Evolutionary conservation across 2,329 filamentous ascomycete species (phyloP).

Genomic region (Seiridium cupressi): DNA sequence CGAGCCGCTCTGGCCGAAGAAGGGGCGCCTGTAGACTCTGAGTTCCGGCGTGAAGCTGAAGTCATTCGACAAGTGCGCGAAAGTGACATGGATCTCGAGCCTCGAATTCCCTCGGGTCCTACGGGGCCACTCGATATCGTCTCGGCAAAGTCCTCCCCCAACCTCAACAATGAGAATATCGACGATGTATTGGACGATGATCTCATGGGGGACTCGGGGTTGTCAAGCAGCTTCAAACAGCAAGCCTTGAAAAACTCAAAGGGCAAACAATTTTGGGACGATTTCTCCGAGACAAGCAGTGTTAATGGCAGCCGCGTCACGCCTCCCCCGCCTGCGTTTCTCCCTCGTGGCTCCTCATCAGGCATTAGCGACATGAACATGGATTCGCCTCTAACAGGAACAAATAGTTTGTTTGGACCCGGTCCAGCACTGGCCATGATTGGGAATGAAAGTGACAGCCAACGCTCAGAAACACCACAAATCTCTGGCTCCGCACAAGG

Average conservation of each 20-base stretch:
- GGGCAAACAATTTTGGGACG: constrained; percentile 74
- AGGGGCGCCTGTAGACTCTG: constrained; percentile 80
- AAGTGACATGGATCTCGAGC: constrained; percentile 69
- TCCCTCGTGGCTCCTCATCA: constrained; percentile 58
- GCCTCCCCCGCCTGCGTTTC: constrained; percentile 64
- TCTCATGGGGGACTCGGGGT: constrained; percentile 56
- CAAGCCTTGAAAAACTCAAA: constrained; percentile 71
- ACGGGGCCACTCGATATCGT: constrained; percentile 39
- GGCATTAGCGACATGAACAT: constrained; percentile 68
- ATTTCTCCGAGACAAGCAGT: constrained; percentile 67
- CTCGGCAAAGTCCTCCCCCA: constrained; percentile 69
- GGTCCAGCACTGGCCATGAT: constrained; percentile 32
- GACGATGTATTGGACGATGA: constrained; percentile 72
- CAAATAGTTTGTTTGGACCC: constrained; percentile 27
- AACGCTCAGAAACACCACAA: constrained; percentile 36
- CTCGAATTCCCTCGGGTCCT: constrained; percentile 32
- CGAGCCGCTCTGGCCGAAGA: constrained; percentile 88
- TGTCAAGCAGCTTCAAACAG: constrained; percentile 71
- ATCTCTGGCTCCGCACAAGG: constrained; percentile 25
- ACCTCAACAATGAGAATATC: constrained; percentile 58
- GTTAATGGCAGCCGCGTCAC: constrained; percentile 40
- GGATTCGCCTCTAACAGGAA: constrained; percentile 59
- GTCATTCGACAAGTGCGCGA: constrained; percentile 94
- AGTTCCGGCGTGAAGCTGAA: constrained; percentile 87
- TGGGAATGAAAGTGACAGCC: constrained; percentile 22